Evolutionary conservation across 257 asterid genomes (phyloP), one percentile per base, ranked within the genome.

Genomic region (Petrea volubilis): DNA sequence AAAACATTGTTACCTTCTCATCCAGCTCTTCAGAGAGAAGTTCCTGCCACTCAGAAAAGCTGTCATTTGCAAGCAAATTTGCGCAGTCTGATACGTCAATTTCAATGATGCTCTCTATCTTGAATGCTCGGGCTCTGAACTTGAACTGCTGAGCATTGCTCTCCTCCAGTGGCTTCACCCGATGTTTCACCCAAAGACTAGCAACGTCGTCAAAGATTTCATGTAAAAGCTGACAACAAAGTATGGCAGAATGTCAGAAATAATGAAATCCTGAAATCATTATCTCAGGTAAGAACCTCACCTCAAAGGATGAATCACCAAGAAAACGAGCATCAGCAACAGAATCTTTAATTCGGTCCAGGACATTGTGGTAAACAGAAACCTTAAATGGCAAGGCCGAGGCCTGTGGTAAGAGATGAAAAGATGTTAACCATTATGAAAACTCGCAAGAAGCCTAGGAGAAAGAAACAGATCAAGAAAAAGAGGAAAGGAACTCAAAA

Each of bases 1-100:
- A 49, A 50, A 31, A 44, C 28, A 40, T 44, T 23, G 15, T 75
- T 75, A 84, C 94, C 87, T 80, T 83, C 64, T 88, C 95, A 67
- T 82, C 84, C 36, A 53, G 70, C 27, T 85, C 97, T 50, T 82
- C 92, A 71, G 88, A 66, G 60, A 88, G 77, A 69, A 90, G 78
- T 73, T 91, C 94, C 76, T 88, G 82, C 99, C 96, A 89, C 81
- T 91, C 96, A 25, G 74, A 70, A 52, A 87, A 87, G 78, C 82
- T 83, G 61, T 82, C 96, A 76, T 76, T 76, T 68, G 78, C 73
- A 69, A 86, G 82, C 60, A 85, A 76, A 76, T 79, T 74, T 69
- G 78, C 83, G 60, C 81, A 86, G 63, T 81, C 76, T 34, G 99
- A 91, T 66, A 85, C 74, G 81, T 91, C 98, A 74, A 90, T 74